Base-by-base conservation (phyloP, 129 eudicot species). In the Helichrysum umbraculigerum region DNA sequence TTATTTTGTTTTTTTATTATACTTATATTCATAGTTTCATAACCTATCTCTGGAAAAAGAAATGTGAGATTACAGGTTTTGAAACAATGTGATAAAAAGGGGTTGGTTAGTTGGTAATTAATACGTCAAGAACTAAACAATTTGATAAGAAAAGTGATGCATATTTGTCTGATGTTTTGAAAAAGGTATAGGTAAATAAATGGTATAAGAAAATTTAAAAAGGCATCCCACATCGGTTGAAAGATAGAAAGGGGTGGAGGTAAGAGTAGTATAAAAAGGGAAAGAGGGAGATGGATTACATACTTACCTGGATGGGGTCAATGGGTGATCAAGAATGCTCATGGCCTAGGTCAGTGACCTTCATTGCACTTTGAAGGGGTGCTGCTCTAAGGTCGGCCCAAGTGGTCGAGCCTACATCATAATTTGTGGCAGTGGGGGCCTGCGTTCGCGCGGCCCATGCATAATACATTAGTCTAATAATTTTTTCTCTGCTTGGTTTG, bases 391-490 rank as follows among this genome's bases (percentile, higher is more conserved):
- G 83, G 78, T 79, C 83, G 77, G 60, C 66, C 78, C 83, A 79
- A 79, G 83, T 65, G 83, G 77, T 72, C 72, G 86, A 83, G 81
- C 78, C 81, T 78, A 83, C 81, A 68, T 84, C 85, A 81, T 84
- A 85, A 82, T 85, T 85, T 85, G 86, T 85, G 79, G 8, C 17
- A 85, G 86, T 4, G 80, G 84, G 84, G 81, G 86, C 84, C 58
- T 85, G 86, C 86, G 88, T 85, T 74, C 88, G 88, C 84, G 88
- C 88, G 64, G 88, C 88, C 78, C 83, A 78, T 71, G 14, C 59
- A 20, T 4, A 67, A 19, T 67, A 22, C 2, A 1, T 2, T 0
- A 60, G 17, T 60, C 2, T 0, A 22, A 21, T 10, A 2, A 2
- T 60, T 7, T 21, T 22, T 59, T 0, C 7, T 1, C 7, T 8